Evolutionary conservation across 73 alveolate genomes (phyloP).

Genomic region (Blepharisma stoltei): DNA sequence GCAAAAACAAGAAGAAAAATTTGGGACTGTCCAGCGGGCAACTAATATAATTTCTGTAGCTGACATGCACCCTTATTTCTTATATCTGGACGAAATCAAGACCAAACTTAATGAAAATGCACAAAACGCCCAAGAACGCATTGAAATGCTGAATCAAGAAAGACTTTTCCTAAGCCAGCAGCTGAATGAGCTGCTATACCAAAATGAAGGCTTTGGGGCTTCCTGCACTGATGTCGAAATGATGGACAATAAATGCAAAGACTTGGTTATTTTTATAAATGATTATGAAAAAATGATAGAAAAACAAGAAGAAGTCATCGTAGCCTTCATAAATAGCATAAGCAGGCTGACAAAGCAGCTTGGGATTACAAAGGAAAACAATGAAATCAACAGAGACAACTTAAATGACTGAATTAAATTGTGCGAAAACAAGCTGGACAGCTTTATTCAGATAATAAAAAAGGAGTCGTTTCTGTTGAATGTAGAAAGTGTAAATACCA

Average conservation of each 20-base stretch:
- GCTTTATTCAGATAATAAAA: background rate
- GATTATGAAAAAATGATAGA: background rate
- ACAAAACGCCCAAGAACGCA: background rate
- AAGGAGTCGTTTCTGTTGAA: background rate
- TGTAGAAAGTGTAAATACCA: slow-evolving; percentile 8
- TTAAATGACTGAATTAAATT: background rate
- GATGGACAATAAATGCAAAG: background rate
- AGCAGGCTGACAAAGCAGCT: background rate
- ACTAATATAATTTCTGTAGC: background rate
- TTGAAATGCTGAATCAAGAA: background rate
- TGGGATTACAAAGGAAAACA: background rate
- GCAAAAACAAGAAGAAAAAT: background rate
- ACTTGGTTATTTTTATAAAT: background rate
- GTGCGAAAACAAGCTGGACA: slow-evolving; percentile 16
- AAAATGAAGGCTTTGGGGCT: background rate
- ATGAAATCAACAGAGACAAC: slow-evolving; percentile 1
- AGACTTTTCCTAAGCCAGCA: background rate
- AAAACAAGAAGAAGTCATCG: background rate
- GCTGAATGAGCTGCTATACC: background rate
- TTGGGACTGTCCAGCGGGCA: background rate
- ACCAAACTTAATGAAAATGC: slow-evolving; percentile 14
- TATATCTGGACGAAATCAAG: background rate
- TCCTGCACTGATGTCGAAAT: background rate
- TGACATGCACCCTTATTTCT: slow-evolving; percentile 15
- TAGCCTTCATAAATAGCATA: background rate